These are phyloP conservation scores for Colletotrichum falcatum DNA, from an alignment of 2,329 filamentous ascomycete genomes.

Conservation along the genomic window DNA sequence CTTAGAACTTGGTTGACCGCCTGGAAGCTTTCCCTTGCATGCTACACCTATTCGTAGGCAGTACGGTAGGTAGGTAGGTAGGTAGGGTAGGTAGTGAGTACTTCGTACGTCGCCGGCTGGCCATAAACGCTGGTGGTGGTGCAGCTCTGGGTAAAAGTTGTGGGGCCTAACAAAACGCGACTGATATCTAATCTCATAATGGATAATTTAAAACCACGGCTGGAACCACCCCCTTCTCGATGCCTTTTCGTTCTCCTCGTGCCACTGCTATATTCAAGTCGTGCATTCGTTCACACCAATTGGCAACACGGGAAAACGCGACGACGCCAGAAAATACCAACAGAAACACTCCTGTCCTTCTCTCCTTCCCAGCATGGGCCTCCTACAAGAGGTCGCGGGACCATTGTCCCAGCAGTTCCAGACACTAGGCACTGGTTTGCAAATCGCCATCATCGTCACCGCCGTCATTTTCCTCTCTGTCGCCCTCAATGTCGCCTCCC, in stretches of 20 bases:
- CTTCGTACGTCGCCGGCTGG: background rate
- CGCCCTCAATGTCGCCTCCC: slow-evolving; percentile 81
- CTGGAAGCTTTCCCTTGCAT: slow-evolving; percentile 6
- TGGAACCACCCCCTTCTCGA: slow-evolving; percentile 24
- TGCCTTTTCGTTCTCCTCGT: slow-evolving; percentile 17
- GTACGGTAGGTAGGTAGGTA: too few relatives aligned
- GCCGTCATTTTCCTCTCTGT: slow-evolving; percentile 67
- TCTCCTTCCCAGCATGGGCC: slow-evolving; percentile 59
- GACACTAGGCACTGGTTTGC: slow-evolving; percentile 59
- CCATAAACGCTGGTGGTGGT: too few relatives aligned
- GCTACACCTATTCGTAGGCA: too few relatives aligned
- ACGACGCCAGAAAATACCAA: slow-evolving; percentile 11
- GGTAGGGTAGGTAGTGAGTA: too few relatives aligned
- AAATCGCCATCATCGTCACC: slow-evolving; percentile 59
- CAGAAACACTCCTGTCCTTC: slow-evolving; percentile 15
- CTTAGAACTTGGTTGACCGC: slow-evolving; percentile 23
- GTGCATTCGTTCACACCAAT: slow-evolving; percentile 16
- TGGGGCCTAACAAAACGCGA: slow-evolving; percentile 39
- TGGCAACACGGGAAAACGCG: slow-evolving; percentile 11
- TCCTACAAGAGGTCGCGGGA: slow-evolving; percentile 64
- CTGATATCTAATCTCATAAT: slow-evolving; percentile 40
- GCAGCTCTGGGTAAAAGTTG: slow-evolving; percentile 27
- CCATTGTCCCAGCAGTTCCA: slow-evolving; percentile 64
- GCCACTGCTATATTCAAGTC: slow-evolving; percentile 20
- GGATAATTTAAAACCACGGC: slow-evolving; percentile 39